Base-by-base conservation (phyloP, 495 filamentous ascomycete genomes). In the Neurospora sp. region DNA sequence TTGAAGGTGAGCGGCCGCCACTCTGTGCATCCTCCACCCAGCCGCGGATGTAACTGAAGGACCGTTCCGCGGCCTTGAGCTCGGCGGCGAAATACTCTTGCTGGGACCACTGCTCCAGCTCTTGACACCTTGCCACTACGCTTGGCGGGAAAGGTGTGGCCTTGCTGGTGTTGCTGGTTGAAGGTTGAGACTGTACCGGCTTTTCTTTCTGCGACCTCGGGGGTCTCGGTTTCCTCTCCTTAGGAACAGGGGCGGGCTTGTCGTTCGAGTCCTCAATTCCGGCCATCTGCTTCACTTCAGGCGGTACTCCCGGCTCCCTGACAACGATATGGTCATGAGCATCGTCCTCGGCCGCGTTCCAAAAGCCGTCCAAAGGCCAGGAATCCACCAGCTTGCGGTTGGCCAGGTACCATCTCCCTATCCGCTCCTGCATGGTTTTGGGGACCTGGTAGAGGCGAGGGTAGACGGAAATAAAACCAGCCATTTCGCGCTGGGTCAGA, bases 381-480 rank as follows among this genome's bases (percentile, higher is more conserved):
- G 53, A 65, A 37, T 75, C 22, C 18, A 48, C 70, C 6, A 41
- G 38, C 0, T 71, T 20, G 2, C 22, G 3, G 38, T 73, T 68
- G 16, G 20, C 12, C 2, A 9, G 31, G 4, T 18, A 41, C 76
- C 75, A 77, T 39, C 41, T 65, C 4, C 27, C 12, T 20, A 75
- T 40, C 6, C 75, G 61, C 9, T 39, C 46, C 14, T 38, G 69
- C 12, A 41, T 72, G 14, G 27, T 72, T 4, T 1, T 8, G 1
- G 70, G 44, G 14, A 77, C 74, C 20, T 75, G 74, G 35, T 74
- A 72, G 10, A 77, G 61, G 4, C 76, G 69, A 11, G 41, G 53
- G 38, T 73, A 75, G 6, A 77, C 39, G 1, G 46, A 39, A 9
- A 61, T 61, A 31, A 75, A 71, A 6, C 46, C 59, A 14, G 39